A percentile compares a stretch with the other conserved stretches of the same genome.
Conservation (phyloP, 768 basidiomycete genomes). For the Phanerochaete carnosa region DNA sequence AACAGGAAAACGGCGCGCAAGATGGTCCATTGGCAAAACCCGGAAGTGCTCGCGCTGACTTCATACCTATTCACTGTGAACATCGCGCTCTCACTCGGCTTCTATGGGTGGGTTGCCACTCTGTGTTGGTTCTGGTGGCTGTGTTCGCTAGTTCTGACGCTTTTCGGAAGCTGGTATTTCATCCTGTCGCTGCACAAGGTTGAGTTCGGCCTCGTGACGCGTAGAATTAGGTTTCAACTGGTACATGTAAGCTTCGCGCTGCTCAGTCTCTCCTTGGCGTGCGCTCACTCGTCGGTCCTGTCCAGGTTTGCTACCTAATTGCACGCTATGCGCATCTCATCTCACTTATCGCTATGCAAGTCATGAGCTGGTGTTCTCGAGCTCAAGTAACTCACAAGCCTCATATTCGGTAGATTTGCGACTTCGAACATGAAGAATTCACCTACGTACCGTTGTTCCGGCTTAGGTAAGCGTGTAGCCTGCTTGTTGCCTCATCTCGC, state of each 20-base stretch:
- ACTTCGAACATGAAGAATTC: background rate
- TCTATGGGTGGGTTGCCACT: slow-evolving; percentile 11
- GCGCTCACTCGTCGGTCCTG: background rate
- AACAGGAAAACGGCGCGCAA: background rate
- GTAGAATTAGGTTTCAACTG: slow-evolving; percentile 1
- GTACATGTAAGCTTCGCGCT: background rate
- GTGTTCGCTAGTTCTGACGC: background rate
- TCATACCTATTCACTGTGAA: slow-evolving; percentile 9
- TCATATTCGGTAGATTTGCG: background rate
- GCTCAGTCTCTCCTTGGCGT: background rate
- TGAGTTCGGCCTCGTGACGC: slow-evolving; percentile 9
- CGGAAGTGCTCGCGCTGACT: slow-evolving; percentile 1
- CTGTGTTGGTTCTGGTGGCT: background rate
- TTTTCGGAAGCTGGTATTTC: background rate
- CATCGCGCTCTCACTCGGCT: slow-evolving; percentile 14
- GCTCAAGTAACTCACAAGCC: background rate
- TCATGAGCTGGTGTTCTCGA: background rate
- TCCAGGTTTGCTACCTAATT: slow-evolving; percentile 4
- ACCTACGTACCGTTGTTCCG: background rate
- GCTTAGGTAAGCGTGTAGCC: background rate
- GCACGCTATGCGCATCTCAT: slow-evolving; percentile 10
- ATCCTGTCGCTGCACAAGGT: slow-evolving; percentile 1
- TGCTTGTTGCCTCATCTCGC: background rate
- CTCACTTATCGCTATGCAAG: slow-evolving; percentile 9
- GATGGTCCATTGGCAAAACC: slow-evolving; percentile 14